Conservation (phyloP, 169 alveolate genomes). For the Eimeria brunetti region DNA sequence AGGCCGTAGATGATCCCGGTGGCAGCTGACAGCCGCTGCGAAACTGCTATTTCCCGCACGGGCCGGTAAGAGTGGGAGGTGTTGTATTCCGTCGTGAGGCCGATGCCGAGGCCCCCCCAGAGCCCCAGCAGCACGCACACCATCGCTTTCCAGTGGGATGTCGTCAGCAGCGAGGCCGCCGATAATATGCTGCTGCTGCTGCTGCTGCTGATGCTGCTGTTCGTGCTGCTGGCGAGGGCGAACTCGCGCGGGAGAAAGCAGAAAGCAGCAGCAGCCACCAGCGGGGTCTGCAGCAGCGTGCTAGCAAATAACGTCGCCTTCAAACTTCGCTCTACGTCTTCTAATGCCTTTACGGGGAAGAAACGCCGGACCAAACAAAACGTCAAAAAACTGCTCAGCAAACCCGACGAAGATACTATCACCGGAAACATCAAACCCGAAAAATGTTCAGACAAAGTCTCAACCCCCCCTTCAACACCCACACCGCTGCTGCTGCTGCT, state of each 20-base stretch:
- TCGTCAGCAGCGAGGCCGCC: too few relatives aligned
- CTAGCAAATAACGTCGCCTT: conserved; percentile 91
- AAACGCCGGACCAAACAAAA: conserved; percentile 86
- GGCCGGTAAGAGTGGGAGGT: conserved; percentile 92
- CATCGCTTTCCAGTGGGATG: conserved; percentile 86
- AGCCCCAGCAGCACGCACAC: conserved; percentile 89
- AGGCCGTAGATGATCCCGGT: conserved; percentile 92
- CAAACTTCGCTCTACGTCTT: conserved; percentile 87
- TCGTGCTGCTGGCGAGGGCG: too few relatives aligned
- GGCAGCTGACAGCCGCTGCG: conserved; percentile 92
- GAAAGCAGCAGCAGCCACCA: conserved; percentile 83
- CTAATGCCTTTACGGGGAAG: conserved; percentile 83
- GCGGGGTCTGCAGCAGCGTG: conserved; percentile 91
- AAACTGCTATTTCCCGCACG: conserved; percentile 90
- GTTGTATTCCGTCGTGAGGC: conserved; percentile 91
- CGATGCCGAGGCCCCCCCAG: conserved; percentile 90
- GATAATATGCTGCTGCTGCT: too few relatives aligned
- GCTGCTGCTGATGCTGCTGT: conserved; percentile 55
- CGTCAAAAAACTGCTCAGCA: conserved; percentile 89
- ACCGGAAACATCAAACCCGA: conserved; percentile 84
- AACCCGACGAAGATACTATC: conserved; percentile 89
- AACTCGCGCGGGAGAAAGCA: conserved; percentile 83
- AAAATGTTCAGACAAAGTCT: too few relatives aligned
- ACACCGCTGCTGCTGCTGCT: conserved; percentile 13
- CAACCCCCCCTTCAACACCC: background rate